Evolutionary conservation across 2,329 filamentous ascomycete genomes (phyloP).

Genomic region (Aphanoascus verrucosus): DNA sequence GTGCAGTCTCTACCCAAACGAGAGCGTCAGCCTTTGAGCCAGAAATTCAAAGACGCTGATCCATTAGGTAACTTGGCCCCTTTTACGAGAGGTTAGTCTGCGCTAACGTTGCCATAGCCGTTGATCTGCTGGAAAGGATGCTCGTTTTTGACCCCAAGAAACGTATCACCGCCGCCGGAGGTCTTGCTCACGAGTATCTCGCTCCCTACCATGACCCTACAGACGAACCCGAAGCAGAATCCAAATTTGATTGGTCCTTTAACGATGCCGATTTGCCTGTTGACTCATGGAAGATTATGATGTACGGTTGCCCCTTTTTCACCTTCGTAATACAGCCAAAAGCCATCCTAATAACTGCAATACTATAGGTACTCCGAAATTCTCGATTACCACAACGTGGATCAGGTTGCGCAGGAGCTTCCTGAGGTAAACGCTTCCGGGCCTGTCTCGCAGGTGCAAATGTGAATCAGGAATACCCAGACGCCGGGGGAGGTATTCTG

Average conservation of each 20-base stretch:
- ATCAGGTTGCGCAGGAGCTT: slow-evolving; percentile 35
- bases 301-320: slow-evolving; percentile 50
- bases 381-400: slow-evolving; percentile 94
- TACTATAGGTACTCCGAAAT: slow-evolving; percentile 85
- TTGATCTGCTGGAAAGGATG: slow-evolving; percentile 92
- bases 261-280: slow-evolving; percentile 95
- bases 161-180: slow-evolving; percentile 76
- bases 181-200: slow-evolving; percentile 84
- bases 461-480: background rate
- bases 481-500: background rate
- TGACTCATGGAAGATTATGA: slow-evolving; percentile 99
- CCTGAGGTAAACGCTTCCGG: background rate
- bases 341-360: slow-evolving; percentile 10
- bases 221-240: slow-evolving; percentile 87
- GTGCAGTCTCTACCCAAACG: slow-evolving; percentile 95
- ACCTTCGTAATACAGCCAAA: background rate
- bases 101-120: slow-evolving; percentile 45
- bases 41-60: slow-evolving; percentile 95
- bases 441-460: background rate
- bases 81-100: background rate
- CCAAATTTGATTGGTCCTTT: slow-evolving; percentile 99
- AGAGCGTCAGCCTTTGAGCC: slow-evolving; percentile 70
- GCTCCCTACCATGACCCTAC: slow-evolving; percentile 94
- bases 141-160: slow-evolving; percentile 98
- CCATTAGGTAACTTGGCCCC: slow-evolving; percentile 52